Conservation (phyloP, 139 green algal species). For the Micromonas pusilla region DNA sequence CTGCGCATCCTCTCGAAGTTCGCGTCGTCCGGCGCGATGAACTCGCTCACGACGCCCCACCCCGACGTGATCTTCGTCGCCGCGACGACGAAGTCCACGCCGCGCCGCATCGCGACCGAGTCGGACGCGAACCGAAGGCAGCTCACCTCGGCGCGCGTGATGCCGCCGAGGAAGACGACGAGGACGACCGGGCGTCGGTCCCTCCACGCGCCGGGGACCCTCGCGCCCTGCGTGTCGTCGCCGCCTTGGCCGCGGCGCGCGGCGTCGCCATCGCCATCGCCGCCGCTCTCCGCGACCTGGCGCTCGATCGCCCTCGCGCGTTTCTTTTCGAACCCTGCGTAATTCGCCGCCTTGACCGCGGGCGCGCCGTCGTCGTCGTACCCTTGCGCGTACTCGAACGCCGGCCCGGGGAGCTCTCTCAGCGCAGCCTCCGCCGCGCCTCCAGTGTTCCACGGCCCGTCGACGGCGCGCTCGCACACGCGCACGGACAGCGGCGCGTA, state of each 20-base stretch:
- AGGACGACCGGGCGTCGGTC: background rate
- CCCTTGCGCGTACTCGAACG: constrained; percentile 5
- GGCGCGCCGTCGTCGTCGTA: background rate
- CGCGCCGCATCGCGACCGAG: constrained; percentile 6
- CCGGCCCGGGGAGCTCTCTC: background rate
- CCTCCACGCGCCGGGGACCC: no score
- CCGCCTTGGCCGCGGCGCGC: no score
- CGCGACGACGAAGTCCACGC: constrained; percentile 18
- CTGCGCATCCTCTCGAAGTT: no score
- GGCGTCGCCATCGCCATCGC: no score
- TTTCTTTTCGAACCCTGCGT: background rate
- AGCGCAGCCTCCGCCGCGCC: background rate
- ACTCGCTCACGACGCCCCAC: background rate
- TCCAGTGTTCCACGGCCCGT: background rate
- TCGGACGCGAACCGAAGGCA: constrained; percentile 20
- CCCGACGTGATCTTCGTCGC: constrained; percentile 31
- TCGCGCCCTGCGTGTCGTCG: no score
- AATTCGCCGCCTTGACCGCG: background rate
- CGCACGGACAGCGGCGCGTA: background rate
- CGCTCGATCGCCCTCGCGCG: background rate
- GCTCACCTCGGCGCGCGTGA: constrained; percentile 7
- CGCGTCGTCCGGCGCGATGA: background rate
- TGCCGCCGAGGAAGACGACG: constrained; percentile 17
- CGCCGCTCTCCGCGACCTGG: no score
- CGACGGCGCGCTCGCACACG: background rate